phyloP scores from a whole-genome alignment of 2,329 filamentous ascomycete species.

The Zalaria sp. region DNA sequence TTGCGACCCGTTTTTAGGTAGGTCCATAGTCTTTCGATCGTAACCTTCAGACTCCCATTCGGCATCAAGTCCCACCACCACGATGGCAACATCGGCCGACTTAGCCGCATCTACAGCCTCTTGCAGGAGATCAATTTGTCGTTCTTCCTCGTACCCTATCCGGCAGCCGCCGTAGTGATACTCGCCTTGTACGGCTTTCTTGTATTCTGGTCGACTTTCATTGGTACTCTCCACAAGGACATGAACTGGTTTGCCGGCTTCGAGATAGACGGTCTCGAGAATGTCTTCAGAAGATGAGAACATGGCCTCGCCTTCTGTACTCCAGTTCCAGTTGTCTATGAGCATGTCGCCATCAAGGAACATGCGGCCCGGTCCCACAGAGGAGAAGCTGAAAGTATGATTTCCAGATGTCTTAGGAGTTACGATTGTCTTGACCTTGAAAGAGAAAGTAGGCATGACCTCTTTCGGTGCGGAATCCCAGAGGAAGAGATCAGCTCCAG shows the following conservation, averaged over 20 bases:
- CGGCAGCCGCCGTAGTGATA: not conserved
- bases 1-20: slow-evolving; percentile 44
- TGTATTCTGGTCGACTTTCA: not conserved
- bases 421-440: not conserved
- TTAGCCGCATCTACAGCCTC: slow-evolving; percentile 49
- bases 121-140: not conserved
- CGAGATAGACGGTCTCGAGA: not conserved
- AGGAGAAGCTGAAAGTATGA: not conserved
- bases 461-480: not conserved
- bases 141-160: not conserved
- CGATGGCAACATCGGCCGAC: slow-evolving; percentile 53
- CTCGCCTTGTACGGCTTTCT: not conserved
- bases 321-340: not conserved
- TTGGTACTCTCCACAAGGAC: not conserved
- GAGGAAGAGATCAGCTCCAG: not conserved
- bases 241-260: not conserved
- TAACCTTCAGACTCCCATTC: slow-evolving; percentile 34
- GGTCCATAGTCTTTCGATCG: slow-evolving; percentile 46
- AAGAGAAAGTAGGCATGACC: not conserved
- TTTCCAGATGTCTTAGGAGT: not conserved
- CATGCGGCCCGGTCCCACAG: not conserved
- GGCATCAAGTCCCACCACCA: slow-evolving; percentile 45
- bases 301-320: not conserved
- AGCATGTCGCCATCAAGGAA: slow-evolving; percentile 17
- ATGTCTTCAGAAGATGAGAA: not conserved